These are phyloP conservation scores for Pugionium cornutum DNA, from an alignment of 345 rosid species.

Conservation along the genomic window DNA sequence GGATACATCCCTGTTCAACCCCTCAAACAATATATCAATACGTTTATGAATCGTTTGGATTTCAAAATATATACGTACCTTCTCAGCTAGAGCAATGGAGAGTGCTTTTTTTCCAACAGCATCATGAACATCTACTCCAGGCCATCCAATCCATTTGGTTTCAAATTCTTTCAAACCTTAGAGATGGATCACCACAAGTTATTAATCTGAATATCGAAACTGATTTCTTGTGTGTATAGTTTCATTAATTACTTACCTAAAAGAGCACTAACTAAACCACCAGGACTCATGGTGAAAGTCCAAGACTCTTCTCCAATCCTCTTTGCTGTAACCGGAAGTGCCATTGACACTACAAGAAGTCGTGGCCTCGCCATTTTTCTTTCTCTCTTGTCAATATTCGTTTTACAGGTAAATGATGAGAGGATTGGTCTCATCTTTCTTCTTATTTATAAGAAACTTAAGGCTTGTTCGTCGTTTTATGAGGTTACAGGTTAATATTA, in stretches of 20 bases:
- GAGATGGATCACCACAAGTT: too few species aligned
- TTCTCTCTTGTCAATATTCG: slow-evolving; percentile 2
- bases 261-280: slow-evolving; percentile 72
- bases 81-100: slow-evolving; percentile 82
- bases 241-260: slow-evolving; percentile 53
- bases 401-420: not conserved
- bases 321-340: slow-evolving; percentile 19
- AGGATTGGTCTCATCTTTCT: slow-evolving; percentile 21
- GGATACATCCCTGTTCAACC: too few species aligned
- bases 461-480: not conserved
- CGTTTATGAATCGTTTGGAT: too few species aligned
- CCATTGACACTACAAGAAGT: slow-evolving; percentile 85
- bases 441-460: slow-evolving; percentile 26
- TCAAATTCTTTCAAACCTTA: too few species aligned
- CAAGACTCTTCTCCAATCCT: too few species aligned
- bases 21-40: too few species aligned
- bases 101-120: slow-evolving; percentile 71
- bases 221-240: not conserved
- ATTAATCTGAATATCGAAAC: slow-evolving; percentile 15
- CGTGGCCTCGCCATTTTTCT: slow-evolving; percentile 55
- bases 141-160: too few species aligned
- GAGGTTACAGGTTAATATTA: too few species aligned
- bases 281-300: too few species aligned
- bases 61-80: slow-evolving; percentile 43
- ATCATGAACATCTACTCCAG: too few species aligned